phyloP scores from a whole-genome alignment of 192 early-diverging fungal genomes.

The Umbelopsis vinacea region DNA sequence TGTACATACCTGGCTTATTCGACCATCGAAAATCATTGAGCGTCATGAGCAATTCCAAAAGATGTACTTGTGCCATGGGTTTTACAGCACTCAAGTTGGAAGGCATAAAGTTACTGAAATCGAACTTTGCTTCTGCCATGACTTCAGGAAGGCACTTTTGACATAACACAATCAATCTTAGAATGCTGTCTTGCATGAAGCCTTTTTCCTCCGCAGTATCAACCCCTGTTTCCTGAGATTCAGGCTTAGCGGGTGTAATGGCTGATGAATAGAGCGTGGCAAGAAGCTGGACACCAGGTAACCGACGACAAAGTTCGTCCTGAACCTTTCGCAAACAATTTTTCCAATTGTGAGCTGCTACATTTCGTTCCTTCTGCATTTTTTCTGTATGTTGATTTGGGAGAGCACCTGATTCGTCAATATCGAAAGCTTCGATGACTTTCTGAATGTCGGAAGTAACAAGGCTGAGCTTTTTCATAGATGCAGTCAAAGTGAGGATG shows the following conservation, averaged over 20 bases:
- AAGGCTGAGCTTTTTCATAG: slow-evolving; percentile 62
- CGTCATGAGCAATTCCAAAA: slow-evolving; percentile 63
- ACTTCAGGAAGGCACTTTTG: slow-evolving; percentile 66
- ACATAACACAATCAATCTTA: slow-evolving; percentile 69
- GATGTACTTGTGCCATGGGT: slow-evolving; percentile 57
- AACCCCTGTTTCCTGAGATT: slow-evolving; percentile 43
- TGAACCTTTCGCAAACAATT: slow-evolving; percentile 33
- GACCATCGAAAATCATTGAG: slow-evolving; percentile 75
- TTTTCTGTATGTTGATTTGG: not conserved
- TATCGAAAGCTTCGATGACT: slow-evolving; percentile 41
- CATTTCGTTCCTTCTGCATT: not conserved
- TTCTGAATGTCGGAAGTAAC: slow-evolving; percentile 33
- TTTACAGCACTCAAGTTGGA: slow-evolving; percentile 57
- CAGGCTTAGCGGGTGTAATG: slow-evolving; percentile 26
- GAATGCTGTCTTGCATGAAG: slow-evolving; percentile 54
- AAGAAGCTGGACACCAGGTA: slow-evolving; percentile 76
- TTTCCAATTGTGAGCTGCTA: slow-evolving; percentile 31
- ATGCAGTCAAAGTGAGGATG: slow-evolving; percentile 55
- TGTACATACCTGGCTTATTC: slow-evolving; percentile 55
- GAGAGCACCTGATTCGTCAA: not conserved
- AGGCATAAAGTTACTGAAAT: slow-evolving; percentile 75
- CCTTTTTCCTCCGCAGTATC: slow-evolving; percentile 41
- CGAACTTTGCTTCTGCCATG: slow-evolving; percentile 72
- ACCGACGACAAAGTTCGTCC: slow-evolving; percentile 65
- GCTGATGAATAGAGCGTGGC: slow-evolving; percentile 51